Evolutionary conservation across 352 stramenopile species (phyloP).

Genomic region (Phytopythium ostracodes): DNA sequence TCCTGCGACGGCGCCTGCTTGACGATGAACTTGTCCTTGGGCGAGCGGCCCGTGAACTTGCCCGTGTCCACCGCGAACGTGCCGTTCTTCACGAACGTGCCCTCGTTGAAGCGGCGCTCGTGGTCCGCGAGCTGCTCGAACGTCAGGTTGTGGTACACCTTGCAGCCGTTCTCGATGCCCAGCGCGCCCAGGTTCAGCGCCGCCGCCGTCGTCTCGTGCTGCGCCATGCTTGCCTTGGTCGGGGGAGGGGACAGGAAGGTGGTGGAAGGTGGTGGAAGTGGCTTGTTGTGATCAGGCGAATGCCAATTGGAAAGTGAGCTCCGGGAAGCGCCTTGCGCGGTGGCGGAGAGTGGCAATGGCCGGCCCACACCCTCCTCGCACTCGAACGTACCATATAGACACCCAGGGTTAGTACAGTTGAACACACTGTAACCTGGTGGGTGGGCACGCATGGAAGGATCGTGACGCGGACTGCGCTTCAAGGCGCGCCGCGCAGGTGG

Average conservation of each 20-base stretch:
- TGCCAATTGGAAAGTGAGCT: constrained; percentile 30
- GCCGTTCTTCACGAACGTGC: constrained; percentile 85
- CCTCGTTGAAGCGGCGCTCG: constrained; percentile 93
- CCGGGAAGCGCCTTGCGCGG: neutral
- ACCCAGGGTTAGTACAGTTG: neutral
- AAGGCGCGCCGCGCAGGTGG: neutral
- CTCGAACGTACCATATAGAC: neutral
- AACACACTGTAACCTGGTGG: neutral
- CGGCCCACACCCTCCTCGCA: neutral
- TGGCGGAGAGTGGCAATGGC: neutral
- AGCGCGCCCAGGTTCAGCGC: constrained; percentile 38
- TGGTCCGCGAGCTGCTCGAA: constrained; percentile 95
- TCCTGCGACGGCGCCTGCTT: constrained; percentile 88
- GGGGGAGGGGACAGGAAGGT: neutral
- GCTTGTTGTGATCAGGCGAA: constrained; percentile 8
- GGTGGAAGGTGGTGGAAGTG: constrained; percentile 4
- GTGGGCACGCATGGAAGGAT: neutral
- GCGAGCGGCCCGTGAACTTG: constrained; percentile 98
- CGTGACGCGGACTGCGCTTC: neutral
- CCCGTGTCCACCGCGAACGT: constrained; percentile 98
- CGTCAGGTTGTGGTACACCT: constrained; percentile 94
- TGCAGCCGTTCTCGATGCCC: constrained; percentile 78
- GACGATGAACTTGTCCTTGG: constrained; percentile 99
- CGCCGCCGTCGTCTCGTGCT: constrained; percentile 61
- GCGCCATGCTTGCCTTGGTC: constrained; percentile 21